phyloP scores from a whole-genome alignment of 1,284 basidiomycete genomes.

The Kwoniella shivajii region DNA sequence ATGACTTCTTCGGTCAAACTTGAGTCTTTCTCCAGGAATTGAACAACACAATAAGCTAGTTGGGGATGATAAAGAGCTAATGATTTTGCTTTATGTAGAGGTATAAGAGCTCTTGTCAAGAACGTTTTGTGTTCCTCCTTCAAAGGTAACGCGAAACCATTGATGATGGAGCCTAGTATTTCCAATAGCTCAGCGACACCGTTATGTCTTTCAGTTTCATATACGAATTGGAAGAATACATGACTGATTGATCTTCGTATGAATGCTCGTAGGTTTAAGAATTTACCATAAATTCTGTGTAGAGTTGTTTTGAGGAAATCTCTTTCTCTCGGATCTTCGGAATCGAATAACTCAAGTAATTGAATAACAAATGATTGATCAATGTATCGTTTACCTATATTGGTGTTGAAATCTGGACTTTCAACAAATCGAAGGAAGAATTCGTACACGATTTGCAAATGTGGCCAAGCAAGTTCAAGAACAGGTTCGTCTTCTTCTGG shows the following conservation, averaged over 20 bases:
- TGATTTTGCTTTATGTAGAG: constrained; percentile 96
- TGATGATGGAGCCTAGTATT: constrained; percentile 99
- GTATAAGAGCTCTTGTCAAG: constrained; percentile 92
- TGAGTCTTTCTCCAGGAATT: constrained; percentile 97
- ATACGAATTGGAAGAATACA: constrained; percentile 98
- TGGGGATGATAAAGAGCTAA: constrained; percentile 97
- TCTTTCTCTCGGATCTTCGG: constrained; percentile 96
- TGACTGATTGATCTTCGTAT: constrained; percentile 99
- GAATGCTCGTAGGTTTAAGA: constrained; percentile 96
- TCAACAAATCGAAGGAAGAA: constrained; percentile 99
- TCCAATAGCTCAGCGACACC: constrained; percentile 98
- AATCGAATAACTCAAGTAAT: constrained; percentile 97
- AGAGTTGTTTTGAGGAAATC: constrained; percentile 99
- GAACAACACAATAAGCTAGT: constrained; percentile 97
- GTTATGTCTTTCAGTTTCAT: constrained; percentile 98
- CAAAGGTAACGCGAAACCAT: constrained; percentile 95
- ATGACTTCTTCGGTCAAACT: constrained; percentile 93
- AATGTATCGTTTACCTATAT: constrained; percentile 95
- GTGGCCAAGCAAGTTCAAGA: constrained; percentile 98
- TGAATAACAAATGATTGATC: constrained; percentile 93
- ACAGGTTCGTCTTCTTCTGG: constrained; percentile 99
- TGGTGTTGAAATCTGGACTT: constrained; percentile 97
- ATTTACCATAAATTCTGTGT: constrained; percentile 99
- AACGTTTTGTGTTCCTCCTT: constrained; percentile 99
- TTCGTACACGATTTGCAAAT: constrained; percentile 99